These are phyloP conservation scores for Suillus hirtellus DNA, from an alignment of 768 basidiomycete genomes.

Conservation along the genomic window DNA sequence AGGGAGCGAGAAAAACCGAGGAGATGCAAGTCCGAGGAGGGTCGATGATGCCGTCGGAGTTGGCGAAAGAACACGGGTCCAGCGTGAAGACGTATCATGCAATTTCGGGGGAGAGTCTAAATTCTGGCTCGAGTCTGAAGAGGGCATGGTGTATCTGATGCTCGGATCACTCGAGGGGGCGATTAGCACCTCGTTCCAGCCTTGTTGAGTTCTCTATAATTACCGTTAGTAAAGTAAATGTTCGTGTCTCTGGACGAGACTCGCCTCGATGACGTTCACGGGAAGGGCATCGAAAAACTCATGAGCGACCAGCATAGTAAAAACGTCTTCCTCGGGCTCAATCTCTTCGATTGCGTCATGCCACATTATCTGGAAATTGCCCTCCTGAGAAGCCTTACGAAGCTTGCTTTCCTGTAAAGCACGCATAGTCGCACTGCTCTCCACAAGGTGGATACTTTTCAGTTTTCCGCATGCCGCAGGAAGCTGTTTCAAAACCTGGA, in stretches of 20 bases:
- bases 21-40: conserved; percentile 63
- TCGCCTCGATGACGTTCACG: conserved; percentile 83
- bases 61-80: conserved; percentile 69
- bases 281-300: conserved; percentile 98
- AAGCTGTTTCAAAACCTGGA: conserved; percentile 55
- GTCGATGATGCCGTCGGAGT: conserved; percentile 52
- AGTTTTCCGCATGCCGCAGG: conserved; percentile 35
- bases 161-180: conserved; percentile 45
- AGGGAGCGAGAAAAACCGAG: conserved; percentile 68
- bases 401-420: conserved; percentile 61
- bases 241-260: conserved; percentile 15
- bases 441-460: conserved; percentile 71
- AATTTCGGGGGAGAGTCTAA: conserved; percentile 13
- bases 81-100: conserved; percentile 32
- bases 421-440: conserved; percentile 73
- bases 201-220: conserved; percentile 67
- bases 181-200: conserved; percentile 87
- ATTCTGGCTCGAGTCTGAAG: conserved; percentile 17
- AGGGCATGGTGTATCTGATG: conserved; percentile 27
- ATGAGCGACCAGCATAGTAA: conserved; percentile 89
- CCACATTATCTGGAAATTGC: conserved; percentile 58
- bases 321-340: conserved; percentile 46
- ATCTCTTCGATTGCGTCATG: conserved; percentile 74
- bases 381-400: conserved; percentile 22
- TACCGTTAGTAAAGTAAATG: not conserved